Evolutionary conservation across 768 basidiomycete species (phyloP).

Genomic region (Hygrophorus russula): DNA sequence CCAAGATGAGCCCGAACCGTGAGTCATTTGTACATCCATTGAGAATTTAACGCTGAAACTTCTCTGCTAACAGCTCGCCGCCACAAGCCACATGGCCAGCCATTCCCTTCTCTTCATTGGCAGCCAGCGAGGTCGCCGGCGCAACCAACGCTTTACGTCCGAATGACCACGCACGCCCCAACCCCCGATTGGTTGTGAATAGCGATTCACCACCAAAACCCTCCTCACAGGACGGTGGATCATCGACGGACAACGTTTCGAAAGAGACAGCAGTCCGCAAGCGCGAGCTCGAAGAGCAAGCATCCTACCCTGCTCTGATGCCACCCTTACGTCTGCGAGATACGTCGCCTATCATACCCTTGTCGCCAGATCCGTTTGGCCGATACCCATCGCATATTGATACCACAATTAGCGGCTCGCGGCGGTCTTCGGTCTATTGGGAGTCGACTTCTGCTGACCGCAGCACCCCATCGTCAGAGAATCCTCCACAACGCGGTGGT

Average conservation of each 20-base stretch:
- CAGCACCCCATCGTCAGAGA: neutral
- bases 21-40: neutral
- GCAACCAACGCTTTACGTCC: slow-evolving; percentile 12
- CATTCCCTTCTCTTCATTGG: slow-evolving; percentile 27
- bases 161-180: slow-evolving; percentile 44
- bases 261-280: slow-evolving; percentile 34
- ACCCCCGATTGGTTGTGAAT: slow-evolving; percentile 31
- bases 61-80: slow-evolving; percentile 8
- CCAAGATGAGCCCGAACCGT: slow-evolving; percentile 6
- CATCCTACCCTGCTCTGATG: slow-evolving; percentile 30
- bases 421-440: slow-evolving; percentile 31
- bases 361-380: slow-evolving; percentile 80
- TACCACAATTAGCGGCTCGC: slow-evolving; percentile 6
- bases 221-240: slow-evolving; percentile 8
- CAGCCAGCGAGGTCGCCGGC: slow-evolving; percentile 12
- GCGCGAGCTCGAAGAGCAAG: slow-evolving; percentile 40
- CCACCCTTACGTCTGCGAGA: slow-evolving; percentile 13
- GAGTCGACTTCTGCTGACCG: slow-evolving; percentile 15
- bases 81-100: slow-evolving; percentile 24
- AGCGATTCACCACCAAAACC: neutral
- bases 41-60: neutral
- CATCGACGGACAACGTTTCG: slow-evolving; percentile 8
- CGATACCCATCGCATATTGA: slow-evolving; percentile 46
- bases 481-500: neutral
- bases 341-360: slow-evolving; percentile 56